Evolutionary conservation across 306 rosid species (phyloP).

Genomic region (Castanopsis chinensis): DNA sequence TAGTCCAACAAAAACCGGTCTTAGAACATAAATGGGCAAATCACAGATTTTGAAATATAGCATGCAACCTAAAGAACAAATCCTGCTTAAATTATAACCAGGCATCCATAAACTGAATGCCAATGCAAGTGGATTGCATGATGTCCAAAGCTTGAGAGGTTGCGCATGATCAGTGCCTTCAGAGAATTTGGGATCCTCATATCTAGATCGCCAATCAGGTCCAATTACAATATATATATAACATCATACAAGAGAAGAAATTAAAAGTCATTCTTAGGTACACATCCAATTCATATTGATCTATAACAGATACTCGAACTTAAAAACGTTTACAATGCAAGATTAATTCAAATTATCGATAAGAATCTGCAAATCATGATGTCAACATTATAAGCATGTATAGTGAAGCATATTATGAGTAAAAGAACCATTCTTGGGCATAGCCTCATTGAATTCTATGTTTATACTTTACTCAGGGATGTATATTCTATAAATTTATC

Average conservation of each 20-base stretch:
- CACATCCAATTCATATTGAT: too few relatives aligned
- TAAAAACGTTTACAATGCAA: not conserved
- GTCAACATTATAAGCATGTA: too few relatives aligned
- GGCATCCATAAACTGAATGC: conserved; percentile 34
- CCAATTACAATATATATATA: conserved; percentile 84
- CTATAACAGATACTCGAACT: too few relatives aligned
- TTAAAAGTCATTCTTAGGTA: not conserved
- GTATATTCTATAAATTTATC: not conserved
- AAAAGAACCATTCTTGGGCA: too few relatives aligned
- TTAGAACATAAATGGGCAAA: not conserved
- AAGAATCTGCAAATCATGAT: not conserved
- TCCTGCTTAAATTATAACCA: conserved; percentile 40
- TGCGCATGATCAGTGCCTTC: conserved; percentile 54
- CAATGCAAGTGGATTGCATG: conserved; percentile 10
- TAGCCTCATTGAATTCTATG: not conserved
- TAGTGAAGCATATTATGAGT: too few relatives aligned
- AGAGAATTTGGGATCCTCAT: conserved; percentile 94
- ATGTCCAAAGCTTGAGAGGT: conserved; percentile 5
- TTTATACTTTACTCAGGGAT: not conserved
- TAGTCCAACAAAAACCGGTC: too few relatives aligned
- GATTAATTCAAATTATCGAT: not conserved
- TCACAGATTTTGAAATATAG: conserved; percentile 27
- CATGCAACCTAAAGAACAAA: conserved; percentile 43
- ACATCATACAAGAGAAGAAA: not conserved
- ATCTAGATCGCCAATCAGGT: conserved; percentile 90